phyloP scores from a whole-genome alignment of 2,329 filamentous ascomycete species.

The Aspergillus melleus region DNA sequence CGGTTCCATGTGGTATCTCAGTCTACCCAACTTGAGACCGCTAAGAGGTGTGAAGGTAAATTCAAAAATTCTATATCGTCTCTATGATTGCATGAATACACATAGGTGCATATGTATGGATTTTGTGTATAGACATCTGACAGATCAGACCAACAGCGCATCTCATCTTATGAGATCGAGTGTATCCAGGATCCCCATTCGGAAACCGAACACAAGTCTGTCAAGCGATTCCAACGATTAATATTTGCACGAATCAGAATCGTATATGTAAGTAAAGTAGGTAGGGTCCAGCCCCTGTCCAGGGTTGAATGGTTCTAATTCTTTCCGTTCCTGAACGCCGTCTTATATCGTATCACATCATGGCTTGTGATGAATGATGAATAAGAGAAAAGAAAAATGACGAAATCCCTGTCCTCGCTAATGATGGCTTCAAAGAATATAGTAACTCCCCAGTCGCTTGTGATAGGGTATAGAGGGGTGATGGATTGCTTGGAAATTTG shows the following conservation, averaged over 20 bases:
- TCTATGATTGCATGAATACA: no score
- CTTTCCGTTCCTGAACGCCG: conserved; percentile 7
- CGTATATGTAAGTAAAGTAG: background rate
- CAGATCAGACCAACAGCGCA: no score
- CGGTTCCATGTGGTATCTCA: no score
- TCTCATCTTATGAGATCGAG: no score
- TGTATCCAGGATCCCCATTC: no score
- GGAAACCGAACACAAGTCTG: background rate
- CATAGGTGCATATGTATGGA: no score
- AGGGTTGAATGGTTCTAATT: background rate
- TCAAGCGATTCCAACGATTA: conserved; percentile 2
- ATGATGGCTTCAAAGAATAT: background rate
- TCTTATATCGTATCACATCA: background rate
- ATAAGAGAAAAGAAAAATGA: conserved; percentile 7
- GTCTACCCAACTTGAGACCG: no score
- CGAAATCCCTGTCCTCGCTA: background rate
- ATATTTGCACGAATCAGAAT: conserved; percentile 7
- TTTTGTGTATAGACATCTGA: no score
- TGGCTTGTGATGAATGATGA: background rate
- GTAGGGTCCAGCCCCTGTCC: conserved; percentile 9
- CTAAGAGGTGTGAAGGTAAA: no score
- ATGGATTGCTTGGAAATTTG: background rate
- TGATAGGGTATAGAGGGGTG: background rate
- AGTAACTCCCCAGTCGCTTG: background rate
- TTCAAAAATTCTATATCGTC: no score